These are phyloP conservation scores for Pythium brachiatum DNA, from an alignment of 352 stramenopile species.

Conservation along the genomic window DNA sequence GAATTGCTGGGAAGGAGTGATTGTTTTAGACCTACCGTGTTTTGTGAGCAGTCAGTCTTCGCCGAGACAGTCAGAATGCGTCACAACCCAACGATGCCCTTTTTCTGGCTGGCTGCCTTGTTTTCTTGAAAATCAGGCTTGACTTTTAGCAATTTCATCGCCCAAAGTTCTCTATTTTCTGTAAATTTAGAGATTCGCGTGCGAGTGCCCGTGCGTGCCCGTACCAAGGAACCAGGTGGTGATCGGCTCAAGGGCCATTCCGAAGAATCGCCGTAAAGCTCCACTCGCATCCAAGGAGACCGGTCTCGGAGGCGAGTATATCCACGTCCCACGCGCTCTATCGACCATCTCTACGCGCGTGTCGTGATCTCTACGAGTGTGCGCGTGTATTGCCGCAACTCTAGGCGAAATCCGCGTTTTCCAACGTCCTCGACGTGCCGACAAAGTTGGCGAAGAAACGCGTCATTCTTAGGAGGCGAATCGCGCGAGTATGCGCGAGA, in stretches of 20 bases:
- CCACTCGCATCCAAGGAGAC: background rate
- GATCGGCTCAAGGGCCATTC: background rate
- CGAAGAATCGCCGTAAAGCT: background rate
- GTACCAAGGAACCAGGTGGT: conserved; percentile 23
- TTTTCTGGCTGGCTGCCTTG: background rate
- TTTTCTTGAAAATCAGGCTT: conserved; percentile 1
- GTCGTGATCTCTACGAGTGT: background rate
- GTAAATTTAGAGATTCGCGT: background rate
- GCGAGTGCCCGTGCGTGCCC: conserved; percentile 1
- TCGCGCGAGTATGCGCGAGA: conserved; percentile 10
- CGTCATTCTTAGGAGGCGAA: background rate
- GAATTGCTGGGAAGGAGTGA: background rate
- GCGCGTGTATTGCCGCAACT: conserved; percentile 1
- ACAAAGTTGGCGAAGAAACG: background rate
- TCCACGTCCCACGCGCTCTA: background rate
- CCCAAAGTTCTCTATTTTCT: background rate
- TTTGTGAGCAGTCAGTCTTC: conserved; percentile 1
- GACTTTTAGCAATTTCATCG: background rate
- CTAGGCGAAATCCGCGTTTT: conserved; percentile 2
- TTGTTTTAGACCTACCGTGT: background rate
- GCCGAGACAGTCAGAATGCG: background rate
- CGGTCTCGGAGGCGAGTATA: conserved; percentile 3
- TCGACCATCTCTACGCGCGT: background rate
- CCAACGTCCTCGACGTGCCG: background rate
- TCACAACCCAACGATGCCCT: background rate